phyloP scores from a whole-genome alignment of 192 early-diverging fungal genomes.

The Linnemannia exigua region DNA sequence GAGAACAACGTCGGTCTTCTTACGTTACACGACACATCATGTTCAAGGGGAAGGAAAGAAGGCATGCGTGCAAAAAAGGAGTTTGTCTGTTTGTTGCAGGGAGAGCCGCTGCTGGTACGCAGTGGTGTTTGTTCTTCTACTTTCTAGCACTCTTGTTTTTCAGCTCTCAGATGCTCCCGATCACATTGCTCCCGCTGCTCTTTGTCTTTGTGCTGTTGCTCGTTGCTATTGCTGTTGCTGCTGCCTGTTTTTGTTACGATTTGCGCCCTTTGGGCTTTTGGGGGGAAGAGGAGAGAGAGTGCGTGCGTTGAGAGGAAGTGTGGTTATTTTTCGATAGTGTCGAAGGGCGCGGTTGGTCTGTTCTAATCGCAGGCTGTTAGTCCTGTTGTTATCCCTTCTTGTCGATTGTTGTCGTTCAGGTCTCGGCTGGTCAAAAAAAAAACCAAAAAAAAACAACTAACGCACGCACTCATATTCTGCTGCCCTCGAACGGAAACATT shows the following conservation, averaged over 20 bases:
- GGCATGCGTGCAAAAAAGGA: background rate
- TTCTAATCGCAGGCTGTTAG: background rate
- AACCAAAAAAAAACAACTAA: background rate
- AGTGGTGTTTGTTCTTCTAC: background rate
- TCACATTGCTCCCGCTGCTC: background rate
- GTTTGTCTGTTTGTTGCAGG: too few relatives aligned
- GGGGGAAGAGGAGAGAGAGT: background rate
- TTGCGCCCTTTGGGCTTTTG: slow-evolving; percentile 10
- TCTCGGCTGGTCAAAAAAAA: background rate
- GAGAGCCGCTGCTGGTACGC: too few relatives aligned
- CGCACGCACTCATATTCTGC: background rate
- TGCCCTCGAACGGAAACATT: background rate
- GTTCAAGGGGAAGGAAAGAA: too few relatives aligned
- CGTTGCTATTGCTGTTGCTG: background rate
- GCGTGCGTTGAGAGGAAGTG: background rate
- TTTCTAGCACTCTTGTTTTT: background rate
- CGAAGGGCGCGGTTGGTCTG: background rate
- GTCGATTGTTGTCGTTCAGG: background rate
- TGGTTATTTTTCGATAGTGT: too few relatives aligned
- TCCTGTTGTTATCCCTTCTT: background rate
- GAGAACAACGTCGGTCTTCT: too few relatives aligned
- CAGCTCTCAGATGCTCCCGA: slow-evolving; percentile 5
- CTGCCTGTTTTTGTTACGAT: too few relatives aligned
- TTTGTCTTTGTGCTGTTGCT: background rate
- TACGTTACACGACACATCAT: too few relatives aligned